Evolutionary conservation across 306 rosid genomes (phyloP).

Genomic region (Hippophae tibetana): DNA sequence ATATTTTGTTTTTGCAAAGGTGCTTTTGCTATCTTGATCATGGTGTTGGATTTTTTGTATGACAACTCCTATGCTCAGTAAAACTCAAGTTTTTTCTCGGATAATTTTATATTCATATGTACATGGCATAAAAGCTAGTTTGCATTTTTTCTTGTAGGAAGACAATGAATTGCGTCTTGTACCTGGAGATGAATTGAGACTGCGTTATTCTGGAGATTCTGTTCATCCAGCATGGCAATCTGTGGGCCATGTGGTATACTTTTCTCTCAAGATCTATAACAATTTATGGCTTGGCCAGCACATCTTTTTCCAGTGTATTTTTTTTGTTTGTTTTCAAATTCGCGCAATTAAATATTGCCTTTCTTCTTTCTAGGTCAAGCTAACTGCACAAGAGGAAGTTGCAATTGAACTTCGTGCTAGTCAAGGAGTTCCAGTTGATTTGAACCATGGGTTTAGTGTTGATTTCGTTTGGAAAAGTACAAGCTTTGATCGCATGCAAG

Average conservation of each 20-base stretch:
- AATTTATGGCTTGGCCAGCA: neutral
- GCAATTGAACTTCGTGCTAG: conserved; percentile 95
- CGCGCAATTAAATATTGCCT: neutral
- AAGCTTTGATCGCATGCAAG: conserved; percentile 98
- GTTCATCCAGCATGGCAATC: conserved; percentile 99
- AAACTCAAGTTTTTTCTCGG: neutral
- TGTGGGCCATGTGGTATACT: conserved; percentile 94
- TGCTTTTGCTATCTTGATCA: conserved; percentile 9
- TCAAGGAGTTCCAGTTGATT: conserved; percentile 98
- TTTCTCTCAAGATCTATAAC: neutral
- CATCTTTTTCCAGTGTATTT: neutral
- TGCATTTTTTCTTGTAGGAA: conserved; percentile 47
- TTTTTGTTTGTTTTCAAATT: no score
- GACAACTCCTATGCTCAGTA: no score
- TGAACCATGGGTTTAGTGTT: conserved; percentile 94
- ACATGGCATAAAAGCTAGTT: conserved; percentile 1
- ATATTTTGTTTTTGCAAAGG: conserved; percentile 97
- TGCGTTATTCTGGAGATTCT: conserved; percentile 99
- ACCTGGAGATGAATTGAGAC: conserved; percentile 94
- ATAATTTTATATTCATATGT: neutral
- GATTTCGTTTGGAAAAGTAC: conserved; percentile 99
- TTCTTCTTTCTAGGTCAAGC: conserved; percentile 61
- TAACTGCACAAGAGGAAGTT: conserved; percentile 97
- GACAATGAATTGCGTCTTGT: conserved; percentile 97
- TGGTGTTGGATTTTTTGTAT: neutral